Base-by-base conservation (phyloP, 148 eudicot genomes). In the Amaranthus hypochondriacus region DNA sequence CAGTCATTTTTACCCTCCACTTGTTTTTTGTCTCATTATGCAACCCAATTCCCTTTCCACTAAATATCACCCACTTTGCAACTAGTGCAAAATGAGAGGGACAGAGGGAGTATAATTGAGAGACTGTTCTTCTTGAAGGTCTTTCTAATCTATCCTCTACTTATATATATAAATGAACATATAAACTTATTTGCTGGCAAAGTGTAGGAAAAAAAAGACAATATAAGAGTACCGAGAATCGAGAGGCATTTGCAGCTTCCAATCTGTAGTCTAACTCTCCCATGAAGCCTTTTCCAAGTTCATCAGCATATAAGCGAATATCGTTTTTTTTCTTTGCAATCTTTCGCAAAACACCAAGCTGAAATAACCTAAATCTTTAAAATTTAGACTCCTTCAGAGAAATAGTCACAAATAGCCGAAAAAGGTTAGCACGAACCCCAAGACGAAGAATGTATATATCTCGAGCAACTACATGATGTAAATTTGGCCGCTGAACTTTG, bases 181-280 rank as follows among this genome's bases (percentile, higher is more conserved):
- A 28, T 28, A 28, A 28, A 28, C 39, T 28, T 28, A 28, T 28
- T 28, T 28, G 2, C 39, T 28, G 39, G 2, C 39, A 66, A 54
- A 39, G 3, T 15, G 13, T 39, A 51, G 48, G 47, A n/a, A 66
- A 60, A 28, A 5, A 49, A 76, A 59, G 59, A 7, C 21, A 54
- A 74, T 28, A 14, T 55, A 76, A 56, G 28, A 46, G 14, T 91
- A 95, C 99, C 97, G 75, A 81, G 79, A 96, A 96, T 49, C 79
- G 84, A 70, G 66, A 59, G 46, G 97, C 99, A 82, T 96, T 92
- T 77, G 80, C 88, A 73, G 99, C 99, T 84, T 96, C 99, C 77
- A 89, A 76, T 77, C 84, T 85, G 87, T 96, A 96, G 81, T 96
- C 97, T 80, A 96, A 83, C 86, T 96, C 99, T 72, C 97, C 99